Evolutionary conservation across 768 basidiomycete genomes (phyloP).

Genomic region (Mycena vulgaris): DNA sequence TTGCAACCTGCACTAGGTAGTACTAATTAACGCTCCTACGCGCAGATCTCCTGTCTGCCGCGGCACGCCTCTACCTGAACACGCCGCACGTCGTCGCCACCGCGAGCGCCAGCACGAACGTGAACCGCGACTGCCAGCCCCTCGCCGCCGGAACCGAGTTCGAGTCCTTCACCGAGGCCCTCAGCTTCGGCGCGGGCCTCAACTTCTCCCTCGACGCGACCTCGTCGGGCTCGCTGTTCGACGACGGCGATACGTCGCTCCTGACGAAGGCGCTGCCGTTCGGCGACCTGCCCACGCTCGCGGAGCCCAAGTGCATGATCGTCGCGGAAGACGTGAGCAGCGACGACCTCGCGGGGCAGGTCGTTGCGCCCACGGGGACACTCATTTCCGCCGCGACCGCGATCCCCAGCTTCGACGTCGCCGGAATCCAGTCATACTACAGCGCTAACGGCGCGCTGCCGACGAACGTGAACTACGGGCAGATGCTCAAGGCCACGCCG

Average conservation of each 20-base stretch:
- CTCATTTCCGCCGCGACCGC: constrained; percentile 14
- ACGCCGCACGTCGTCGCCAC: constrained; percentile 14
- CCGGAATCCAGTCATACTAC: constrained; percentile 27
- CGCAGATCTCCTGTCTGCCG: neutral
- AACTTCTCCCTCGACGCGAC: constrained; percentile 23
- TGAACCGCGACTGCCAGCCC: constrained; percentile 19
- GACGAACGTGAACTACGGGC: constrained; percentile 31
- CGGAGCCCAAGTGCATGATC: constrained; percentile 21
- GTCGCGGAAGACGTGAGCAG: constrained; percentile 6
- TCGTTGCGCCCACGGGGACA: constrained; percentile 26
- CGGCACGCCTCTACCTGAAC: constrained; percentile 20
- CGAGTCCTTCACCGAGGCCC: constrained; percentile 16
- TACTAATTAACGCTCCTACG: too few relatives aligned
- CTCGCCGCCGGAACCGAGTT: constrained; percentile 9
- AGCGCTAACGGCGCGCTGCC: constrained; percentile 20
- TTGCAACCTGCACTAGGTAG: neutral
- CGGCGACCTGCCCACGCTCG: constrained; percentile 17
- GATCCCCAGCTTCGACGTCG: constrained; percentile 25
- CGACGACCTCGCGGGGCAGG: neutral
- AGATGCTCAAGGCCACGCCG: constrained; percentile 27
- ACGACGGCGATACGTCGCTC: neutral
- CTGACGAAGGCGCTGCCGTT: constrained; percentile 7
- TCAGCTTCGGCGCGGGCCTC: constrained; percentile 28
- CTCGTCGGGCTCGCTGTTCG: neutral
- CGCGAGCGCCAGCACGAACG: neutral